Conservation (phyloP, 495 filamentous ascomycete species). For the Aspergillus bridgeri region DNA sequence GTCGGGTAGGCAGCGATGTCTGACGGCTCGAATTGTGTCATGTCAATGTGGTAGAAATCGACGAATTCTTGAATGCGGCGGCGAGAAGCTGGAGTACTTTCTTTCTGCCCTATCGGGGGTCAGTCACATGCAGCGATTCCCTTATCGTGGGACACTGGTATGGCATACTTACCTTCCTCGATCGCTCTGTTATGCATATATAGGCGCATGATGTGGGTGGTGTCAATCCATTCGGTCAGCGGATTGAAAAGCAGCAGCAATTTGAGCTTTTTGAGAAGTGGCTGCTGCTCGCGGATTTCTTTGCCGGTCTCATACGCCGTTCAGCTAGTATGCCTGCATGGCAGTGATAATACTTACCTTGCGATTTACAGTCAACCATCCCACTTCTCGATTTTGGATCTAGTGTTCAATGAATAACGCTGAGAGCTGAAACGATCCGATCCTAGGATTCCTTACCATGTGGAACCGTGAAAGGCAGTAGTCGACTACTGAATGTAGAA, state of each 20-base stretch:
- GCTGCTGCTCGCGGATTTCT: constrained; percentile 34
- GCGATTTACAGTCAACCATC: constrained; percentile 34
- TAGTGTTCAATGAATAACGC: not conserved
- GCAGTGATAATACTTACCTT: constrained; percentile 11
- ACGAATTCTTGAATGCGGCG: constrained; percentile 32
- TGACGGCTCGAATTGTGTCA: constrained; percentile 32
- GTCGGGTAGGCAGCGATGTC: constrained; percentile 28
- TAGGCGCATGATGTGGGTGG: constrained; percentile 31
- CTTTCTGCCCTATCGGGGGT: not conserved
- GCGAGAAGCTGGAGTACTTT: constrained; percentile 12
- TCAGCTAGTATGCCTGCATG: too few relatives aligned
- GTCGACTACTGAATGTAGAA: too few relatives aligned
- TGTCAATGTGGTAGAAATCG: constrained; percentile 36
- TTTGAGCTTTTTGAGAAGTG: constrained; percentile 39
- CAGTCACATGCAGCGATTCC: not conserved
- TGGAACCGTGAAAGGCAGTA: too few relatives aligned
- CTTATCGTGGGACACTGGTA: too few relatives aligned
- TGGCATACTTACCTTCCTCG: constrained; percentile 8
- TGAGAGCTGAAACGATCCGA: too few relatives aligned
- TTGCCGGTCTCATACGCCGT: constrained; percentile 20
- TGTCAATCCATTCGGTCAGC: constrained; percentile 37
- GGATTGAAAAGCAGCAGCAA: constrained; percentile 41
- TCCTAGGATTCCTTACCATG: too few relatives aligned
- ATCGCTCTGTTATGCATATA: constrained; percentile 29
- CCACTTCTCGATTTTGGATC: constrained; percentile 29